Evolutionary conservation across 192 early-diverging fungal genomes (phyloP), one percentile per base, ranked within the genome.

Genomic region (Umbelopsis sp.): DNA sequence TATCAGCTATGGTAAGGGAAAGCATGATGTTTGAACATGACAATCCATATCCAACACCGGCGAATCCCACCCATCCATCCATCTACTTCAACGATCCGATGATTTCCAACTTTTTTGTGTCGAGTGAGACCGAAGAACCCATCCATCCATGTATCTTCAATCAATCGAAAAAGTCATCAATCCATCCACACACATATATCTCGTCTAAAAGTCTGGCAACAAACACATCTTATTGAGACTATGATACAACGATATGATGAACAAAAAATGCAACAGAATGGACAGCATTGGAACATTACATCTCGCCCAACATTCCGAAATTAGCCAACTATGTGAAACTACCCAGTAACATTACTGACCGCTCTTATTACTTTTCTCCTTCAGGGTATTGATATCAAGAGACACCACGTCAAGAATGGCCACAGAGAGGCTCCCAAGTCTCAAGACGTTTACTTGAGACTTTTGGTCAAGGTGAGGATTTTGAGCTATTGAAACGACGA

Each of bases 361-460:
- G 30, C 27, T 16, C 12, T 16, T 61, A 16, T 37, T 66, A 46
- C 48, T 49, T 49, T 46, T 30, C 64, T 72, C 49, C 55, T 18
- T 44, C 66, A 95, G 98, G 97, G 96, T 96, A 96, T 97, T 87
- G 97, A 98, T 89, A 92, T 95, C 78, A 91, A 92, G 86, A 97
- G 96, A 83, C 95, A 98, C 89, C 97, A 99, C 92, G 92, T 92
- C 75, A 97, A 94, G 94, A 97, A 93, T 85, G 89, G 85, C 71
- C 87, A 90, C 84, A 87, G 97, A 78, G 82, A 87, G 74, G 93
- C 89, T 74, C 95, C 97, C 80, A 91, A 92, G 85, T 95, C 93
- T 73, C 85, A 95, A 82, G 92, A 99, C 86, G 93, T 97, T 80
- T 99, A 99, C 93, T 87, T 98, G 82, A 85, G 88, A 80, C 90